phyloP scores from a whole-genome alignment of 1,139 yeast species.

The Debaryomycetaceae sp. region DNA sequence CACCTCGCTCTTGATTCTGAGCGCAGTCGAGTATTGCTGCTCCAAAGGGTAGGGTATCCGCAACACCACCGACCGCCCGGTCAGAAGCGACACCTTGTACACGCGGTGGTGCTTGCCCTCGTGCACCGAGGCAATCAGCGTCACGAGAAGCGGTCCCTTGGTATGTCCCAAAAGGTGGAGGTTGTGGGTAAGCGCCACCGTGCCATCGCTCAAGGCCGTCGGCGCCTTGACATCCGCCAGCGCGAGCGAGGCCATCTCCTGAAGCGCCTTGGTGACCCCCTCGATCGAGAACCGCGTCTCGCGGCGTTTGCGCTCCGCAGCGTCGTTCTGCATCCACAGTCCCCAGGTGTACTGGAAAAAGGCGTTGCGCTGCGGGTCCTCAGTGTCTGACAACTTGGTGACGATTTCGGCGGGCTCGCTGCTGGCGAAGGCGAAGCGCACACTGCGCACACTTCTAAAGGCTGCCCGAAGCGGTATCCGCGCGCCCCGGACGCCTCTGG shows the following conservation, averaged over 20 bases:
- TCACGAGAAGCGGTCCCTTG: slow-evolving; percentile 45
- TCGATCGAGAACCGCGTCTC: slow-evolving; percentile 79
- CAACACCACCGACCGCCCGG: slow-evolving; percentile 61
- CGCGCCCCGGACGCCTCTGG: no score
- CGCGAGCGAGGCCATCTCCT: slow-evolving; percentile 30
- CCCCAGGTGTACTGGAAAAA: slow-evolving; percentile 95
- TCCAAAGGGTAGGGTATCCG: slow-evolving; percentile 81
- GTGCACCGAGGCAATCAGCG: slow-evolving; percentile 76
- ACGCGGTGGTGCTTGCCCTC: slow-evolving; percentile 93
- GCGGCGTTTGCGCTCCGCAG: slow-evolving; percentile 66
- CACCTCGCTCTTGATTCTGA: slow-evolving; percentile 80
- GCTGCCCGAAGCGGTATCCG: no score
- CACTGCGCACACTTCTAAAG: no score
- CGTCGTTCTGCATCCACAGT: slow-evolving; percentile 82
- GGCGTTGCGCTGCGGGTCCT: slow-evolving; percentile 66
- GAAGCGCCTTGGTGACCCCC: slow-evolving; percentile 56
- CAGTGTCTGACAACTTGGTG: slow-evolving; percentile 55
- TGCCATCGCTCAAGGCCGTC: slow-evolving; percentile 33
- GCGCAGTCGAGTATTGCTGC: slow-evolving; percentile 56
- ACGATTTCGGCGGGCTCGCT: slow-evolving; percentile 38
- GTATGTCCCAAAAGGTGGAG: slow-evolving; percentile 41
- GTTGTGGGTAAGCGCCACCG: slow-evolving; percentile 44
- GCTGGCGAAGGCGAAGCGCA: no score
- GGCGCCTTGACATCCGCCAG: slow-evolving; percentile 33
- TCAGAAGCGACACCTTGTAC: slow-evolving; percentile 63